Evolutionary conservation across 371 early-diverging fungal genomes (phyloP), one percentile per base, ranked within the genome.

Genomic region (Homolaphlyctis polyrhiza): DNA sequence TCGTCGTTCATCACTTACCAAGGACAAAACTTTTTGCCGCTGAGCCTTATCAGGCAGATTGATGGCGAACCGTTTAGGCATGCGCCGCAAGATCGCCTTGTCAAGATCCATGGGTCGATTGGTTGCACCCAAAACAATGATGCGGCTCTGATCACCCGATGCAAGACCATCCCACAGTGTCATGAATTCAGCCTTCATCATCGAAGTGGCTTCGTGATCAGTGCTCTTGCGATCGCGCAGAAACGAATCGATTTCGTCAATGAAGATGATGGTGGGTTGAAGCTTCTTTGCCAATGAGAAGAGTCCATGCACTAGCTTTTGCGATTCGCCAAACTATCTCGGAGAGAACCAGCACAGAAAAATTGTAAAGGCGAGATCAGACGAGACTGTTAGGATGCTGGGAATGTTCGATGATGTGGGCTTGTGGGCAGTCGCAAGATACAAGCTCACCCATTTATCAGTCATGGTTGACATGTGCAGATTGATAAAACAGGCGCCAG

Each of bases 131-230:
- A 55, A 33, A 3, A 55, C 35, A 35, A 95, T 79, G 58, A 96
- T 88, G 28, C 91, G 86, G 30, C 78, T 79, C 59, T 84, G 84
- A 58, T 89, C 88, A 23, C 86, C 87, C 0, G 95, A 88, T 0
- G 90, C 86, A 59, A 98, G 76, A 4, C 98, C 98, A 74, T 98
- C 98, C 98, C 98, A 98, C 66, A 67, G 76, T 74, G 83, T 91
- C 96, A 98, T 96, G 68, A 97, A 96, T 80, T 97, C 97, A 6
- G 97, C 95, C 83, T 97, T 98, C 96, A 98, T 97, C 87, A 94
- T 95, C 55, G 87, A 84, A 30, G 92, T 94, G 25, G 93, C 93
- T 77, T 97, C 97, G 70, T 97, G 96, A 75, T 98, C 98, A 27
- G 80, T 85, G 57, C 88, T 87, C 63, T 90, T 78, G 47, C 98